Conservation (phyloP, 2,329 filamentous ascomycete genomes). For the Sporothrix luriei region DNA sequence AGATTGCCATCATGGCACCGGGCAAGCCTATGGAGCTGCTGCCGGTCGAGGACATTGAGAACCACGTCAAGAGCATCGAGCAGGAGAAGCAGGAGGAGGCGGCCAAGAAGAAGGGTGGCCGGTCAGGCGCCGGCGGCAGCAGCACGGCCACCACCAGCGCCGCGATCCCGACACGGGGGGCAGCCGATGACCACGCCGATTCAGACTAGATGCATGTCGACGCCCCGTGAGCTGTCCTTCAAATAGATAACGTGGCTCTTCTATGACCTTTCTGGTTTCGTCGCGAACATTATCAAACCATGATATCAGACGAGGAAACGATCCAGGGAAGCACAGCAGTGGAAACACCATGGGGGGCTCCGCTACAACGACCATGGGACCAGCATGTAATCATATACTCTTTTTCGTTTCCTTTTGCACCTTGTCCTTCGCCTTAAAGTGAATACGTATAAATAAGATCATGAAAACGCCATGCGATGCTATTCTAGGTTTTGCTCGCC, state of each 20-base stretch:
- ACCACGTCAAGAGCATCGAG: constrained; percentile 98
- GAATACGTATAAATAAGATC: background rate
- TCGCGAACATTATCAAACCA: background rate
- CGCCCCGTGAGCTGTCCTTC: background rate
- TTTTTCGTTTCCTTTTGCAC: constrained; percentile 3
- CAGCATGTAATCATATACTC: constrained; percentile 27
- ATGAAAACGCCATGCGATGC: constrained; percentile 19
- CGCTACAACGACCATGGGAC: background rate
- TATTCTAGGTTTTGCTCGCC: constrained; percentile 8
- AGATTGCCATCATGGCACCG: constrained; percentile 97
- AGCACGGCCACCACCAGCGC: constrained; percentile 38
- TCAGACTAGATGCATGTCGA: constrained; percentile 34
- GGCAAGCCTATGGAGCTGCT: constrained; percentile 91
- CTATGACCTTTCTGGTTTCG: background rate
- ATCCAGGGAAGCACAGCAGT: background rate
- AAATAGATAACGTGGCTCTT: background rate
- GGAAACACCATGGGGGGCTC: background rate
- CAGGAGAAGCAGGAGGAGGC: constrained; percentile 99
- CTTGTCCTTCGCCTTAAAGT: background rate
- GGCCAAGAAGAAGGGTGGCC: constrained; percentile 90
- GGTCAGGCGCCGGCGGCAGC: constrained; percentile 67
- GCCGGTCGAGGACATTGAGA: constrained; percentile 92
- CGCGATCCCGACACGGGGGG: constrained; percentile 70
- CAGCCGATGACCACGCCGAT: constrained; percentile 42
- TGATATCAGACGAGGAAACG: background rate